Evolutionary conservation across 331 rosid species (phyloP).

Genomic region (Erythrophleum ivorense): DNA sequence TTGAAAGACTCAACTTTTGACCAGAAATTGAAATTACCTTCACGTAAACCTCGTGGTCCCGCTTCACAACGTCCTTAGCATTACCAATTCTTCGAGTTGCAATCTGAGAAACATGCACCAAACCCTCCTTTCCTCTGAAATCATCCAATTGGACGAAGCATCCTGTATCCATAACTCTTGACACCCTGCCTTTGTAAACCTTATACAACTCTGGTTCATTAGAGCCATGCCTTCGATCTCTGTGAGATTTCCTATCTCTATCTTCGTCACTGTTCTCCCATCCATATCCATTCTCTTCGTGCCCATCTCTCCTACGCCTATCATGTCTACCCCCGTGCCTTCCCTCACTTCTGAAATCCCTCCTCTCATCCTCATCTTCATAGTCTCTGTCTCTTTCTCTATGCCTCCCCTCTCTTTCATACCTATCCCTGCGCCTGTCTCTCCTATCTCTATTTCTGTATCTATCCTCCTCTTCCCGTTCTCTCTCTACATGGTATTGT

Average conservation of each 20-base stretch:
- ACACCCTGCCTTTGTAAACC: constrained; percentile 82
- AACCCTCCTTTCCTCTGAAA: constrained; percentile 73
- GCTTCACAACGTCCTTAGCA: constrained; percentile 83
- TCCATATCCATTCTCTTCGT: constrained; percentile 46
- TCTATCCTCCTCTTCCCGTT: constrained; percentile 39
- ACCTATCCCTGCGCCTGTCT: constrained; percentile 44
- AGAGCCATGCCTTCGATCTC: constrained; percentile 43
- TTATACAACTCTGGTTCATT: constrained; percentile 70
- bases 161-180: constrained; percentile 84
- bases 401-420: constrained; percentile 47
- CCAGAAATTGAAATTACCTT: constrained; percentile 78
- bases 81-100: constrained; percentile 67
- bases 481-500: constrained; percentile 36
- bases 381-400: constrained; percentile 40
- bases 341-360: constrained; percentile 52
- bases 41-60: constrained; percentile 85
- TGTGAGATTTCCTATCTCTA: constrained; percentile 45
- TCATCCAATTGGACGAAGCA: constrained; percentile 83
- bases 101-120: constrained; percentile 90
- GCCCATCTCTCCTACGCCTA: constrained; percentile 50
- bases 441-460: constrained; percentile 45
- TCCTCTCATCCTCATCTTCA: constrained; percentile 43
- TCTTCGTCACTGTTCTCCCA: constrained; percentile 26
- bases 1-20: constrained; percentile 81
- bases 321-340: constrained; percentile 51